Conservation (phyloP, 1,284 basidiomycete genomes). For the Rhodotorula mucilaginosa region DNA sequence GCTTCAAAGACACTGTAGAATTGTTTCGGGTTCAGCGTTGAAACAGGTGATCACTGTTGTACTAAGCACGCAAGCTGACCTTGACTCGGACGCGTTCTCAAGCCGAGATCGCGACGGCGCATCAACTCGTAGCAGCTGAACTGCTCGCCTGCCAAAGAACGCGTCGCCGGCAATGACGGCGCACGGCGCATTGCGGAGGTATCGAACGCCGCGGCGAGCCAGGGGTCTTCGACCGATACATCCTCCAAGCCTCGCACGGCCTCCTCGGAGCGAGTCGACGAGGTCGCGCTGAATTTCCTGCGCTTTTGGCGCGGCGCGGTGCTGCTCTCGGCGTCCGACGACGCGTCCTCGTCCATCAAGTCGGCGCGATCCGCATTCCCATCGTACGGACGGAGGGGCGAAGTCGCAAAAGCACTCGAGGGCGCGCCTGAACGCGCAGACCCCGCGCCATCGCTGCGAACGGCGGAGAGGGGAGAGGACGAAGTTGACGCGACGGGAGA, state of each 20-base stretch:
- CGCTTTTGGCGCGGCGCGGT: not conserved
- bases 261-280: not conserved
- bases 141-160: slow-evolving; percentile 6
- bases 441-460: slow-evolving; percentile 11
- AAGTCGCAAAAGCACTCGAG: slow-evolving; percentile 10
- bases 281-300: not conserved
- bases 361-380: slow-evolving; percentile 19
- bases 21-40: not conserved
- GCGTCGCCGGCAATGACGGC: slow-evolving; percentile 10
- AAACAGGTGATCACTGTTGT: not conserved
- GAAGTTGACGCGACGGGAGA: not conserved
- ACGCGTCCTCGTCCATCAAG: slow-evolving; percentile 4
- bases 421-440: not conserved
- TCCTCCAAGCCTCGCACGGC: not conserved
- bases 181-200: not conserved
- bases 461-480: slow-evolving; percentile 5
- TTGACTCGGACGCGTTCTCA: not conserved
- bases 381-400: slow-evolving; percentile 17
- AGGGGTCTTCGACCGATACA: not conserved
- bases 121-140: slow-evolving; percentile 22
- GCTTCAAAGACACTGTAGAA: slow-evolving; percentile 26
- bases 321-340: not conserved
- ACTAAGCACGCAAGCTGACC: slow-evolving; percentile 17
- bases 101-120: slow-evolving; percentile 26
- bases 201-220: slow-evolving; percentile 6